phyloP scores from a whole-genome alignment of 2,329 filamentous ascomycete species.

The Bipolaris victoriae region DNA sequence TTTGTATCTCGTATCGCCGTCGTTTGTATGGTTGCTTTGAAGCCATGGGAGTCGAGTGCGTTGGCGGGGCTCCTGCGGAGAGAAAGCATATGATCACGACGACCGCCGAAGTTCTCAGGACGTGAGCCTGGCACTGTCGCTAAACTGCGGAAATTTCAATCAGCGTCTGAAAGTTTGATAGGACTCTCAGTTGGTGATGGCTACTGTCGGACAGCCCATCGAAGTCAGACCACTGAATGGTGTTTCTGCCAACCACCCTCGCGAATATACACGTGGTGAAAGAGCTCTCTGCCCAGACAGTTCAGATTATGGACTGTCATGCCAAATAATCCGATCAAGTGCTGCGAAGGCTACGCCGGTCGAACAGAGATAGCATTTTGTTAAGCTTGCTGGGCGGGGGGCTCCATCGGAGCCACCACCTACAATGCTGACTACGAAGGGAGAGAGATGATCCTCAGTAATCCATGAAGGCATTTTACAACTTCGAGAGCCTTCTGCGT shows the following conservation, averaged over 20 bases:
- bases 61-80: background rate
- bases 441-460: background rate
- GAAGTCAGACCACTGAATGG: background rate
- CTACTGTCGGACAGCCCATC: background rate
- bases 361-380: background rate
- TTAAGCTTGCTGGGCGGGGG: background rate
- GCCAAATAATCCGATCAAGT: too few species aligned
- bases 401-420: background rate
- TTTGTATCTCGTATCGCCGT: background rate
- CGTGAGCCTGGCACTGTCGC: too few species aligned
- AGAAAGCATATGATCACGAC: background rate
- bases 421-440: background rate
- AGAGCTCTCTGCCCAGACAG: background rate
- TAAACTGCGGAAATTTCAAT: background rate
- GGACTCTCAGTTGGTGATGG: background rate
- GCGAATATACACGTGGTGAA: background rate
- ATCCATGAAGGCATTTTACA: background rate
- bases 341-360: background rate
- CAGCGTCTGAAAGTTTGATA: background rate
- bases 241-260: background rate
- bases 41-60: background rate
- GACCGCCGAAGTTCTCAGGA: background rate
- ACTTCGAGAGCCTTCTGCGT: background rate
- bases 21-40: background rate
- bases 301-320: background rate